Evolutionary conservation across 371 early-diverging fungal species (phyloP), one percentile per base, ranked within the genome.

Genomic region (Mortierella sp.): DNA sequence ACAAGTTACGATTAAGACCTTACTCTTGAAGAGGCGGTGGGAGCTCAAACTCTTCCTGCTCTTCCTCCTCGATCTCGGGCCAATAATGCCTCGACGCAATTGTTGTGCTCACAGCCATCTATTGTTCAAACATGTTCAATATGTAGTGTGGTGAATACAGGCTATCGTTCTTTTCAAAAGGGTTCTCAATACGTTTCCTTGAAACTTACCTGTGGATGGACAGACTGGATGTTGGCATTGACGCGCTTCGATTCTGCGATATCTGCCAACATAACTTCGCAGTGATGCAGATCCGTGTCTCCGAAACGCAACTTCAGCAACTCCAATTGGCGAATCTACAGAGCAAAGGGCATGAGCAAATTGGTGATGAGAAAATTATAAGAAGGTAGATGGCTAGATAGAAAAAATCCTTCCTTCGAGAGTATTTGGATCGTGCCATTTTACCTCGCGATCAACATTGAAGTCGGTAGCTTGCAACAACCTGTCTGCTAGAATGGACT

Each of bases 221-320:
- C 73, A 31, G 76, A 76, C 68, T 88, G 87, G 44, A 85, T 81
- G 55, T 81, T 85, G 50, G 73, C 70, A 57, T 90, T 88, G 14
- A 92, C 79, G 28, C 94, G 89, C 63, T 90, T 89, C 0, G 95
- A 94, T 55, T 94, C 93, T 10, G 90, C 89, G 26, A 94, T 75
- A 71, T 94, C 94, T 65, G 92, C 92, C 21, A 94, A 80, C 94
- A 94, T 94, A 16, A 94, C 94, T 70, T 94, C 94, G 76, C 94
- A 92, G 24, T 86, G 78, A 28, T 89, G 88, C 48, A 94, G 76
- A 65, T 88, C 90, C 3, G 74, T 70, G 38, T 90, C 93, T n/a
- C 94, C 94, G 48, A 94, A 93, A 42, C 92, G 87, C 50, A 94
- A 75, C 72, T 93, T 94, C 81, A 94, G 87, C 81, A 92, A 79